These are phyloP conservation scores for Picochlorum costavermella DNA, from an alignment of 139 green algal genomes.

Conservation along the genomic window DNA sequence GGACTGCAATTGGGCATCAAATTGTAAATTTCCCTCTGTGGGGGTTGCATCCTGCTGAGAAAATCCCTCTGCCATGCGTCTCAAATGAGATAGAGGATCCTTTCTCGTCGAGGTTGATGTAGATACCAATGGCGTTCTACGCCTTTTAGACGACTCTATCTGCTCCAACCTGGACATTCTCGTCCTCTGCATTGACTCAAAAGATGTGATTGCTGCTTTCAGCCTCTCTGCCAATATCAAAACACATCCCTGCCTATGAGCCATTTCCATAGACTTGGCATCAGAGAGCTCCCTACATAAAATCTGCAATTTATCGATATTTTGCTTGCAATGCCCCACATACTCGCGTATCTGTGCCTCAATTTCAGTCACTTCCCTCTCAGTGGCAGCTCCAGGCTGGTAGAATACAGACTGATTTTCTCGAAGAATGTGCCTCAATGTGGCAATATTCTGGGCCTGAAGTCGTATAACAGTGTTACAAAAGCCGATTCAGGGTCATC, in stretches of 20 bases:
- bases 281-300: slow-evolving; percentile 14
- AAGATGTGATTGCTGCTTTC: slow-evolving; percentile 28
- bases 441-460: slow-evolving; percentile 36
- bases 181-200: slow-evolving; percentile 47
- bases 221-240: slow-evolving; percentile 67
- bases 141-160: slow-evolving; percentile 9
- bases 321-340: slow-evolving; percentile 33
- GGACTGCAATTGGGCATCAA: slow-evolving; percentile 9
- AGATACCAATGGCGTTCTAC: slow-evolving; percentile 10
- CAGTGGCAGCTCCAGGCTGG: slow-evolving; percentile 24
- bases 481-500: no score
- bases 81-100: no score
- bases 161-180: slow-evolving; percentile 25
- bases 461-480: neutral
- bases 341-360: slow-evolving; percentile 42
- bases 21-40: neutral
- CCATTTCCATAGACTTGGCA: neutral
- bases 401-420: slow-evolving; percentile 40
- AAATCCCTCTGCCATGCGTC: no score
- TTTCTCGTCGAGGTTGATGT: no score
- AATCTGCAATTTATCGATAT: slow-evolving; percentile 41
- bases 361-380: slow-evolving; percentile 40
- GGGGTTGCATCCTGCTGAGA: no score
- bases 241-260: slow-evolving; percentile 70
- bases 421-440: slow-evolving; percentile 26